Base-by-base conservation (phyloP, 1,284 basidiomycete species). In the Rhodotorula sp. region DNA sequence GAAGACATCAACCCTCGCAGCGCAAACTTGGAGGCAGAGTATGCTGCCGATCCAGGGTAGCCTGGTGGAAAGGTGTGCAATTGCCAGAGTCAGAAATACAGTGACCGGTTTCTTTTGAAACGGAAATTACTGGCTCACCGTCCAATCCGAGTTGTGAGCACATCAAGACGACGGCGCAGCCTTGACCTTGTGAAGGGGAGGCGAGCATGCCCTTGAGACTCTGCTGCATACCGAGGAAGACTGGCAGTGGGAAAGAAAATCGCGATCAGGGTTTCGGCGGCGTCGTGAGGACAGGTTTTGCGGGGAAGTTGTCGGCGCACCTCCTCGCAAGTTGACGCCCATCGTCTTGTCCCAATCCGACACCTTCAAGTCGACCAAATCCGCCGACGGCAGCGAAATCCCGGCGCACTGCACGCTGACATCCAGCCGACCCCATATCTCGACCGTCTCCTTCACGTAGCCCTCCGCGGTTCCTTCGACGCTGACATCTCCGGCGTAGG, bases 11-110 rank as follows among this genome's bases (percentile, higher is more conserved):
- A 68, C 5, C 79, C 79, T 2, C 79, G 68, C 1, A 80, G 65
- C 14, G 78, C 79, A n/a, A 79, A 79, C 60, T 79, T 80, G 31
- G 76, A 76, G 1, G 77, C 71, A 1, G 70, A 34, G 63, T 80
- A 80, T 0, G 78, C 72, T 14, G 72, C 64, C 8, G 73, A 65
- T 3, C 67, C 67, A 10, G 77, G 43, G 20, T 58, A 64, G 26
- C 72, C 78, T 79, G 39, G 39, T 3, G 34, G 34, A 34, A 3
- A 7, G 7, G 34, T 73, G 67, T 0, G 34, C 1, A 15, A 34
- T 5, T 8, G 3, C 4, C 10, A 6, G 15, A 10, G 34, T 16
- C n/a, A 43, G 48, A 16, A 18, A 2, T 6, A 12, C 7, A 12
- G 39, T 12, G 51, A 54, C 12, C 3, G 2, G 23, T 16, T 10